Percentiles rank a stretch among this genome's conserved stretches.
phyloP scores from a whole-genome alignment of 2,329 filamentous ascomycete species.

The Aspergillus bombycis region DNA sequence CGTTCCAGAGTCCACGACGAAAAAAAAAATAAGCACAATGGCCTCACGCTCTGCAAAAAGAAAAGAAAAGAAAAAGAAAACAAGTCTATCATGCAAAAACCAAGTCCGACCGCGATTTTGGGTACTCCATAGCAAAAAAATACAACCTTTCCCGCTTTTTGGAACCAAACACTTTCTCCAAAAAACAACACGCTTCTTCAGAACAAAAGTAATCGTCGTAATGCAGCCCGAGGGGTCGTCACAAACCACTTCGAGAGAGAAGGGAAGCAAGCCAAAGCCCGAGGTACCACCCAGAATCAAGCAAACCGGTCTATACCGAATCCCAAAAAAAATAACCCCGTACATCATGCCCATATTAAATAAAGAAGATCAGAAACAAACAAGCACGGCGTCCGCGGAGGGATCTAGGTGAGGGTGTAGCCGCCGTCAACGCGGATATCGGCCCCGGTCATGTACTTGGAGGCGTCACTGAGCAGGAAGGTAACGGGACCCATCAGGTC shows the following conservation, averaged over 20 bases:
- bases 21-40: slow-evolving; percentile 10
- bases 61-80: slow-evolving; percentile 6
- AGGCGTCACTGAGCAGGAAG: slow-evolving; percentile 80
- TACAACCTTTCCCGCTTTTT: slow-evolving; percentile 13
- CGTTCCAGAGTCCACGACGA: not conserved
- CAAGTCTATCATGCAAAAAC: slow-evolving; percentile 13
- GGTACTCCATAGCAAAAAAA: slow-evolving; percentile 11
- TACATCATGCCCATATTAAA: slow-evolving; percentile 16
- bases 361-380: slow-evolving; percentile 1
- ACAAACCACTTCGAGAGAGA: slow-evolving; percentile 4
- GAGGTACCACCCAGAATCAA: slow-evolving; percentile 6
- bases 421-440: slow-evolving; percentile 84
- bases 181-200: slow-evolving; percentile 11
- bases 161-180: not conserved
- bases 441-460: slow-evolving; percentile 72
- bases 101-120: slow-evolving; percentile 11
- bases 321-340: slow-evolving; percentile 6
- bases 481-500: slow-evolving; percentile 93
- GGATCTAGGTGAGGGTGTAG: slow-evolving; percentile 74
- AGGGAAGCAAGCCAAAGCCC: slow-evolving; percentile 6
- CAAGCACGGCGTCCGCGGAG: not conserved
- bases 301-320: slow-evolving; percentile 19
- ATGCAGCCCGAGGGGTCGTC: slow-evolving; percentile 15
- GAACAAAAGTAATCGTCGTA: slow-evolving; percentile 11
- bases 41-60: slow-evolving; percentile 8